phyloP scores from a whole-genome alignment of 176 grass and related monocot genomes.

The Hordeum marinum region DNA sequence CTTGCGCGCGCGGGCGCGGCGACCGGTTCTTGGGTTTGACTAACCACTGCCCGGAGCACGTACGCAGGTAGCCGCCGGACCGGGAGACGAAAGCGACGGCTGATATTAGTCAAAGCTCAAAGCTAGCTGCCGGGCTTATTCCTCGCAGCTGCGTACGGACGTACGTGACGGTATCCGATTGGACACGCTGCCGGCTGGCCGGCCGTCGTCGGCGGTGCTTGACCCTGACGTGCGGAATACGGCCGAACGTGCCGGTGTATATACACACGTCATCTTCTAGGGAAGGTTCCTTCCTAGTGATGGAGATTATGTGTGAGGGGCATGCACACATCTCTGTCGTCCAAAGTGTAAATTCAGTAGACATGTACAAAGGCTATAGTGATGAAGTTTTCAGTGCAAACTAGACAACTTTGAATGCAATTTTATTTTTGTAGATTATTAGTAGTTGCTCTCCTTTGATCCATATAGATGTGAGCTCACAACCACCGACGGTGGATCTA shows the following conservation, averaged over 20 bases:
- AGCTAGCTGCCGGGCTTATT: not conserved
- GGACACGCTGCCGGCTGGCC: not conserved
- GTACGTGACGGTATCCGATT: not conserved
- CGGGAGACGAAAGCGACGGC: not conserved
- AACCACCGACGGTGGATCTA: too few relatives aligned
- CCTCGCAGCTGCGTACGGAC: not conserved
- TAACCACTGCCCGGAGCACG: not conserved
- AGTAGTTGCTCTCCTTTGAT: too few relatives aligned
- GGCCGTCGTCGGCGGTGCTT: not conserved
- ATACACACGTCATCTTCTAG: not conserved
- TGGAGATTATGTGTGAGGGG: too few relatives aligned
- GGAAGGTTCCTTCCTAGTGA: not conserved
- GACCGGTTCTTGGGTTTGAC: conserved; percentile 3
- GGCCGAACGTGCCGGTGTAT: not conserved
- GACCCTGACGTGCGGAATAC: not conserved
- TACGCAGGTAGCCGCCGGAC: conserved; percentile 13
- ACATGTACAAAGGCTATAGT: too few relatives aligned
- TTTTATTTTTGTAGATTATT: too few relatives aligned
- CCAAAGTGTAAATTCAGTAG: not conserved
- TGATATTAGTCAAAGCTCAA: conserved; percentile 14
- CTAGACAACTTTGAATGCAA: too few relatives aligned
- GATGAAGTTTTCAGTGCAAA: too few relatives aligned
- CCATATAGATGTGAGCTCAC: too few relatives aligned
- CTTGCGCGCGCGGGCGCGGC: not conserved
- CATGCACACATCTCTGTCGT: too few relatives aligned